A percentile compares a stretch with the other conserved stretches of the same genome.
Conservation (phyloP, 1,284 basidiomycete species). For the Heterobasidion occidentale region DNA sequence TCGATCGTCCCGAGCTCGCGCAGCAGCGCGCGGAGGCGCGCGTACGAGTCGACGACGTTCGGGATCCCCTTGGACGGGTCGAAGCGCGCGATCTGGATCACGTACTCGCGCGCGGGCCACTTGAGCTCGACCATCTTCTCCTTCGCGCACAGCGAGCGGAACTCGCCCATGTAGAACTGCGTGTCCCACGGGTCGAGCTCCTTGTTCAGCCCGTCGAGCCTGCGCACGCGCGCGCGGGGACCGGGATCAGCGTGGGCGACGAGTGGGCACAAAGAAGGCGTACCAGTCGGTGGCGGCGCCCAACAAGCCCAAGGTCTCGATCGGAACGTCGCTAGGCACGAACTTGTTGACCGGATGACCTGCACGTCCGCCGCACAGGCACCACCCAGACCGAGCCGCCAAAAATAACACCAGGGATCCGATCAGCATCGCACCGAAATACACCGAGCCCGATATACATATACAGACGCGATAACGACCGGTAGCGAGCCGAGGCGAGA, state of each 20-base stretch:
- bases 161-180: slow-evolving; percentile 78
- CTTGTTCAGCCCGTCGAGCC: slow-evolving; percentile 88
- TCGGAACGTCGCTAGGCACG: slow-evolving; percentile 76
- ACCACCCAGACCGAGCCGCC: too few species aligned
- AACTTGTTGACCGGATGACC: slow-evolving; percentile 85
- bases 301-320: slow-evolving; percentile 58
- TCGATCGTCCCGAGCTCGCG: slow-evolving; percentile 33
- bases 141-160: slow-evolving; percentile 63
- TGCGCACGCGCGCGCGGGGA: slow-evolving; percentile 19
- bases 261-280: slow-evolving; percentile 15
- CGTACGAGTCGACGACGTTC: slow-evolving; percentile 77
- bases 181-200: slow-evolving; percentile 67
- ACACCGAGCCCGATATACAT: too few species aligned
- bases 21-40: slow-evolving; percentile 64
- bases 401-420: too few species aligned
- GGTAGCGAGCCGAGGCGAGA: not conserved
- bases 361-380: not conserved
- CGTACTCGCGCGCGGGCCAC: slow-evolving; percentile 76
- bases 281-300: slow-evolving; percentile 79
- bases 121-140: slow-evolving; percentile 72
- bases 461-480: too few species aligned
- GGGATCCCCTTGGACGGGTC: slow-evolving; percentile 74
- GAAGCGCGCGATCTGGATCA: slow-evolving; percentile 82
- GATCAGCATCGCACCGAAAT: too few species aligned
- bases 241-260: slow-evolving; percentile 3